Evolutionary conservation across 1,284 basidiomycete genomes (phyloP), one percentile per base, ranked within the genome.

Genomic region (Pseudozyma sp.): DNA sequence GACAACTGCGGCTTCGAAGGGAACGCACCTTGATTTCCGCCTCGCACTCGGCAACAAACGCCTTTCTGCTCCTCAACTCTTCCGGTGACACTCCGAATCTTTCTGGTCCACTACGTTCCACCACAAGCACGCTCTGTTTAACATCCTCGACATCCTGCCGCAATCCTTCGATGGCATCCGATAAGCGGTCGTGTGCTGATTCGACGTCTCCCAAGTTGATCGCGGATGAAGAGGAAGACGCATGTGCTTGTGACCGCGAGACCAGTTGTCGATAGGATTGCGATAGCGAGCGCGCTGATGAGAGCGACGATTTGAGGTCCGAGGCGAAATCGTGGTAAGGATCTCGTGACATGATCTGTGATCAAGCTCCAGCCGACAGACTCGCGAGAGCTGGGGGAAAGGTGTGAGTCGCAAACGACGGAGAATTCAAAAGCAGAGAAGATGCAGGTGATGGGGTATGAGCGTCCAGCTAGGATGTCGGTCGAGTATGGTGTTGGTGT

Each of bases 251-350:
- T 16, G 56, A 45, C 7, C 54, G 44, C 10, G 63, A 30, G 31
- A 65, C 17, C 24, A 78, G 68, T 13, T 70, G 56, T 24, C 47
- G 61, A 54, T 77, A 81, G 13, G 62, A 53, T 48, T 68, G 61
- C n/a, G 58, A 68, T 24, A 78, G 68, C 5, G 59, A 58, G 6
- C 65, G 70, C 10, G 79, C 70, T 6, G 75, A 67, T 5, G 60
- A 53, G 17, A 84, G 70, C 13, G 77, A 75, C 40, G 53, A 40
- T 45, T 69, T 64, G n/a, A 84, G 75, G 46, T 83, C 80, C 13
- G 71, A 64, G 5, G 78, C 81, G 52, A 80, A 83, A 37, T 74
- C 81, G 59, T 82, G 80, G 44, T 82, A 84, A 16, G 82, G 81
- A 65, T 84, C 82, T 34, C 70, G 51, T 3, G 81, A 71, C 81